phyloP scores from a whole-genome alignment of 78 protist species.

The Salpingoeca rosetta region DNA sequence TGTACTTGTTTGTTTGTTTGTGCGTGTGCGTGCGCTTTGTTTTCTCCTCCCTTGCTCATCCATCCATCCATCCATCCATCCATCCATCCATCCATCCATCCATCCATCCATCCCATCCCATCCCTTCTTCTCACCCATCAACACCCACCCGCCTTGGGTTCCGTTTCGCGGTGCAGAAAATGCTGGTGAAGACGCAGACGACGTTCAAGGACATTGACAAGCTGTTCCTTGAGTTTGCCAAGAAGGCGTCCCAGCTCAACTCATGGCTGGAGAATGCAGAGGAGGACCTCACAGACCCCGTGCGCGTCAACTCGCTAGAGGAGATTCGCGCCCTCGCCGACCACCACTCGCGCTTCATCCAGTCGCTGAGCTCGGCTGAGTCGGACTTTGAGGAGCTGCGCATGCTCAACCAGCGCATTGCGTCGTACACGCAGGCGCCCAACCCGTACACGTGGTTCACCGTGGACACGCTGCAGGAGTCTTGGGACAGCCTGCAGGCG shows the following conservation, averaged over 20 bases:
- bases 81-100: too few species aligned
- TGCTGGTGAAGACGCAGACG: background rate
- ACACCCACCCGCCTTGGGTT: too few species aligned
- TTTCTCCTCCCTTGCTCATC: too few species aligned
- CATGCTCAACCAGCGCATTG: background rate
- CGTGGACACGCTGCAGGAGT: background rate
- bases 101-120: too few species aligned
- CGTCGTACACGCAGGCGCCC: background rate
- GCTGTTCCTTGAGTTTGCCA: slow-evolving; percentile 27
- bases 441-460: slow-evolving; percentile 24
- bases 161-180: too few species aligned
- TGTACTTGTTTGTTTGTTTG: too few species aligned
- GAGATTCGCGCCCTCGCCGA: background rate
- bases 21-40: too few species aligned
- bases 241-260: slow-evolving; percentile 3
- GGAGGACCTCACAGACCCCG: slow-evolving; percentile 32
- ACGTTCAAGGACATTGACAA: slow-evolving; percentile 17
- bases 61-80: too few species aligned
- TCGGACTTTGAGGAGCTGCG: background rate
- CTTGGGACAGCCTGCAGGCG: background rate
- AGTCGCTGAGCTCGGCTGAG: background rate
- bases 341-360: background rate
- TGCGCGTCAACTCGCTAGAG: slow-evolving; percentile 14
- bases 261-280: background rate
- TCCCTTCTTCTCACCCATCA: too few species aligned